A percentile compares a stretch with the other conserved stretches of the same genome.
Evolutionary conservation across 192 early-diverging fungal genomes (phyloP).

Genomic region (Entomortierella lignicola): DNA sequence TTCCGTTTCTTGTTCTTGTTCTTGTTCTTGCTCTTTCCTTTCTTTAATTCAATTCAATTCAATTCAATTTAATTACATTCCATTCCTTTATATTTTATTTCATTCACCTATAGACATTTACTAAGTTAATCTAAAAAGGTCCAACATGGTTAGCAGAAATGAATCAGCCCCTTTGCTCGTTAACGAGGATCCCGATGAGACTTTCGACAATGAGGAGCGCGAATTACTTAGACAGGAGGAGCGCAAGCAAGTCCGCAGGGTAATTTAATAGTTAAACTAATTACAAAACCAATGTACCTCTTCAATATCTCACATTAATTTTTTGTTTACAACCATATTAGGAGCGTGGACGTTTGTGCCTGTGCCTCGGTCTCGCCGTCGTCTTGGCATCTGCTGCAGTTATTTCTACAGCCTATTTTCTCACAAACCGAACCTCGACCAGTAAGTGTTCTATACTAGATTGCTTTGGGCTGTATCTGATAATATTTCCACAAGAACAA

Average conservation of each 20-base stretch:
- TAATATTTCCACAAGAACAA: background rate
- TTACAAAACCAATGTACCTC: no score
- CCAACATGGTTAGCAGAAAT: conserved; percentile 10
- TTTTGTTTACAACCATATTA: no score
- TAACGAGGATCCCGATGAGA: conserved; percentile 35
- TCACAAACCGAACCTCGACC: conserved; percentile 13
- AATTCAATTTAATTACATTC: background rate
- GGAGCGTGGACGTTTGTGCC: conserved; percentile 33
- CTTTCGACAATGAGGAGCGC: conserved; percentile 43
- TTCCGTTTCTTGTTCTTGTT: background rate
- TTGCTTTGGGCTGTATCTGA: background rate
- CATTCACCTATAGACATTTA: background rate
- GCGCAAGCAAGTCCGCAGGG: conserved; percentile 35
- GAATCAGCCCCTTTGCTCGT: conserved; percentile 37
- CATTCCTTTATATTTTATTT: background rate
- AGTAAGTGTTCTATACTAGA: background rate
- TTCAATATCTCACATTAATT: no score
- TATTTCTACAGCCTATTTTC: conserved; percentile 17
- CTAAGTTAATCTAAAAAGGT: no score
- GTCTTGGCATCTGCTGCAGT: conserved; percentile 35
- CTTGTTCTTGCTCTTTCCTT: background rate
- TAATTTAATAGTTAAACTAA: conserved; percentile 1
- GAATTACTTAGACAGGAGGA: conserved; percentile 34
- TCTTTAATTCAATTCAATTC: no score
- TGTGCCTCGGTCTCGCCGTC: conserved; percentile 35